phyloP scores from a whole-genome alignment of 208 protist genomes.

The Tritrichomonas foetus region DNA sequence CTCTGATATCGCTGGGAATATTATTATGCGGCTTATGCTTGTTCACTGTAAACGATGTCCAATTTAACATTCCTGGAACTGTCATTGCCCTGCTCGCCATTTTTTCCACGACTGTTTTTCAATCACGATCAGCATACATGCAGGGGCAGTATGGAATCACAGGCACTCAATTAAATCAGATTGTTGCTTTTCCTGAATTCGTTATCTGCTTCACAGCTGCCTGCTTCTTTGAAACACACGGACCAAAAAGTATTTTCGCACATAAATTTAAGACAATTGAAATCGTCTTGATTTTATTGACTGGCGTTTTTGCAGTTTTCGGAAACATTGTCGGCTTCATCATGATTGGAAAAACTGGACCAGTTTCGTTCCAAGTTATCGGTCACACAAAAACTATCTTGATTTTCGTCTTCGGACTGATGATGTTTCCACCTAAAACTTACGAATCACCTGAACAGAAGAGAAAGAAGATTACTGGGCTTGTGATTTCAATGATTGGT shows the following conservation, averaged over 20 bases:
- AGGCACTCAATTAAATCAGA: background rate
- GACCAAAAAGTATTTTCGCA: background rate
- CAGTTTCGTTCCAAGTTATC: conserved; percentile 47
- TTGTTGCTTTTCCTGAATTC: background rate
- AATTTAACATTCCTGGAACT: background rate
- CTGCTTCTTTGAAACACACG: background rate
- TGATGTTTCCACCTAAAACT: background rate
- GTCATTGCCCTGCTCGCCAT: background rate
- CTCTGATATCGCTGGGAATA: background rate
- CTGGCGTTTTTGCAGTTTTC: conserved; percentile 36
- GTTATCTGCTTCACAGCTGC: background rate
- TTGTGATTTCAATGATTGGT: background rate
- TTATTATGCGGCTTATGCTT: background rate
- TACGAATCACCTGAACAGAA: background rate
- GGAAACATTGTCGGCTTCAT: conserved; percentile 40
- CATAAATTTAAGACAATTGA: background rate
- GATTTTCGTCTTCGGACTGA: conserved; percentile 42
- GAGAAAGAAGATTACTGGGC: background rate
- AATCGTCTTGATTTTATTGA: conserved; percentile 13
- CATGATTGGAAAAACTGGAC: conserved; percentile 44
- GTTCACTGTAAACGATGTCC: background rate
- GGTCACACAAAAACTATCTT: conserved; percentile 44
- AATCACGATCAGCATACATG: background rate
- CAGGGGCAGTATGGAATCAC: too few relatives aligned
- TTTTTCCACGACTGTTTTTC: background rate